Evolutionary conservation across 2,329 filamentous ascomycete genomes (phyloP).

Genomic region (Phyllosticta paracitricarpa): DNA sequence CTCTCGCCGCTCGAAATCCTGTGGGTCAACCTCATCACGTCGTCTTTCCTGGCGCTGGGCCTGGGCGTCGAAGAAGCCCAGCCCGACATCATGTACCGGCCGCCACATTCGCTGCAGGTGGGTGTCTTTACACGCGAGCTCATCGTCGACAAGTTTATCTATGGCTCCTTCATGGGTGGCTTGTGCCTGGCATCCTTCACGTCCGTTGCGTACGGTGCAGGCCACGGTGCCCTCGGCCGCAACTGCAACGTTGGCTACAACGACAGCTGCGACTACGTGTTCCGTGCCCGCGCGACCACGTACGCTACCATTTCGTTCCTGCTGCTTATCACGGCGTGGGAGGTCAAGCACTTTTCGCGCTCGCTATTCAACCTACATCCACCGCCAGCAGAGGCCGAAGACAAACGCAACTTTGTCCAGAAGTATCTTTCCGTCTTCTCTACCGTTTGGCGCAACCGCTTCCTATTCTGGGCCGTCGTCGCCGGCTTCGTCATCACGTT

Average conservation of each 20-base stretch:
- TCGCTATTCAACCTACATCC: slow-evolving; percentile 38
- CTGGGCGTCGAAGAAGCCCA: slow-evolving; percentile 38
- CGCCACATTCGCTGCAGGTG: slow-evolving; percentile 32
- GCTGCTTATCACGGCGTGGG: slow-evolving; percentile 38
- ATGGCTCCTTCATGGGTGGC: slow-evolving; percentile 36
- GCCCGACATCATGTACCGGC: slow-evolving; percentile 36
- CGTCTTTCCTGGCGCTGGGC: slow-evolving; percentile 38
- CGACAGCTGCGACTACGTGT: slow-evolving; percentile 31
- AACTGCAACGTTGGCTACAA: slow-evolving; percentile 38
- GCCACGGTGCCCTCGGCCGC: slow-evolving; percentile 31
- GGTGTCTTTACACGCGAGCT: slow-evolving; percentile 38
- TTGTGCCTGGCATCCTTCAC: slow-evolving; percentile 36
- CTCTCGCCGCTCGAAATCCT: slow-evolving; percentile 39
- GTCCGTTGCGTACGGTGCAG: slow-evolving; percentile 35
- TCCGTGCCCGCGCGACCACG: slow-evolving; percentile 35
- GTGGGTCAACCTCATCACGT: slow-evolving; percentile 39
- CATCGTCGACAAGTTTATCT: slow-evolving; percentile 39
- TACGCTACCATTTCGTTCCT: slow-evolving; percentile 36
- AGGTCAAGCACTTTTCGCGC: slow-evolving; percentile 37
- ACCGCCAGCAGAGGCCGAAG: slow-evolving; percentile 11
- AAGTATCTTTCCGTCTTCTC: slow-evolving; percentile 27
- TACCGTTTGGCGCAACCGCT: slow-evolving; percentile 32
- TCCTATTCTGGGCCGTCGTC: slow-evolving; percentile 35
- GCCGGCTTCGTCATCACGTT: slow-evolving; percentile 33
- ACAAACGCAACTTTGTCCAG: slow-evolving; percentile 12